Evolutionary conservation across 768 basidiomycete genomes (phyloP), one percentile per base, ranked within the genome.

Genomic region (Lyophyllum semitale): DNA sequence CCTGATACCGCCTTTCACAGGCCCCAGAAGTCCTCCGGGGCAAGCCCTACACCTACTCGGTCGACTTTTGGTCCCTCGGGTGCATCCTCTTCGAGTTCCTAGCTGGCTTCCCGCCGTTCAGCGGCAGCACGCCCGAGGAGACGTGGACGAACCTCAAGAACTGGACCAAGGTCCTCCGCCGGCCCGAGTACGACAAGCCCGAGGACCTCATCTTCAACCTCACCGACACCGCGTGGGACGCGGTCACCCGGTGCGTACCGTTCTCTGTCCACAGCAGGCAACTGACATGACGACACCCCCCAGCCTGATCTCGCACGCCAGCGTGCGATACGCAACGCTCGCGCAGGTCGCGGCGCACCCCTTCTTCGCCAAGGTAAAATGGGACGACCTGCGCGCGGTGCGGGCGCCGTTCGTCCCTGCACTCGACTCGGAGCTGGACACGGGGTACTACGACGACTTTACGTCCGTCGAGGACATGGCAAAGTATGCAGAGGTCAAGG

Each of bases 81-180:
- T 98, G 97, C 71, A 98, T 99, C 63, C 76, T 99, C 23, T 99
- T 98, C 73, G 97, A 99, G 75, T 95, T 96, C 70, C 77, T 96
- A 15, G 91, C 93, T 1, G 96, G 97, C 25, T 99, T 97, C 74
- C 97, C 97, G 12, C 97, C 97, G 1, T 99, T 99, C 76, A 97
- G 93, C 44, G 97, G 97, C 17, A 84, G 89, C 37, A 94, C 90
- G 0, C 91, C 95, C 0, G 95, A 99, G 61, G 97, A 99, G 72
- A 99, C 97, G 0, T 99, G 97, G 97, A 93, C 93, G 15, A 98
- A 98, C 72, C 75, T 99, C 58, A 98, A 98, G 73, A 98, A 98
- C 69, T 99, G 97, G 97, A 85, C 88, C 17, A 90, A 90, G 59
- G 93, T 94, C 1, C 79, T 99, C 4, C 79, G 89, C n/a, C 72